phyloP scores from a whole-genome alignment of 768 basidiomycete species.

The Tricholoma saponaceum region DNA sequence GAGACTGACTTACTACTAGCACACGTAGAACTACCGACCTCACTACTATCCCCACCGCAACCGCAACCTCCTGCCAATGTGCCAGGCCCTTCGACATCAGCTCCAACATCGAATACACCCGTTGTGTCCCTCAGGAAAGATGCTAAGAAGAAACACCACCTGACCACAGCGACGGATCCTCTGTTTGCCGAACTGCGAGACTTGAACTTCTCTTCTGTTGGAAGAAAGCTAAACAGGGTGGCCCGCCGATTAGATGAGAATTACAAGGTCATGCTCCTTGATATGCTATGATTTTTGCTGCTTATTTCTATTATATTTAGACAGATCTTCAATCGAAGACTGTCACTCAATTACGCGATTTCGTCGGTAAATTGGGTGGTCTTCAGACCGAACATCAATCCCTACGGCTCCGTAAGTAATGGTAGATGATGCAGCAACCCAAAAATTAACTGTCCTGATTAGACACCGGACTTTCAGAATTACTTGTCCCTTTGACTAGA shows the following conservation, averaged over 20 bases:
- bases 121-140: conserved; percentile 61
- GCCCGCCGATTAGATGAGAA: conserved; percentile 88
- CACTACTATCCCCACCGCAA: conserved; percentile 56
- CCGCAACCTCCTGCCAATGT: conserved; percentile 33
- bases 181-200: conserved; percentile 84
- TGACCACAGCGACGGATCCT: conserved; percentile 75
- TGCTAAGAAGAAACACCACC: conserved; percentile 85
- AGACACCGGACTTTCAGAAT: conserved; percentile 96
- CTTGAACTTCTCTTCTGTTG: conserved; percentile 88
- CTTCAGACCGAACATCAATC: conserved; percentile 91
- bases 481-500: conserved; percentile 78
- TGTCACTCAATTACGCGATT: conserved; percentile 86
- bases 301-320: conserved; percentile 29
- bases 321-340: conserved; percentile 86
- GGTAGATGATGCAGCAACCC: background rate
- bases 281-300: background rate
- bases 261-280: conserved; percentile 61
- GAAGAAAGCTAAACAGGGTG: conserved; percentile 71
- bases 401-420: conserved; percentile 73
- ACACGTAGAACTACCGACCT: conserved; percentile 76
- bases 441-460: background rate
- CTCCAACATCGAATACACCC: conserved; percentile 35
- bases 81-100: conserved; percentile 34
- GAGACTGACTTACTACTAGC: conserved; percentile 35
- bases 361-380: conserved; percentile 92